Conservation (phyloP, 805 yeast species). For the Pichia californica region DNA sequence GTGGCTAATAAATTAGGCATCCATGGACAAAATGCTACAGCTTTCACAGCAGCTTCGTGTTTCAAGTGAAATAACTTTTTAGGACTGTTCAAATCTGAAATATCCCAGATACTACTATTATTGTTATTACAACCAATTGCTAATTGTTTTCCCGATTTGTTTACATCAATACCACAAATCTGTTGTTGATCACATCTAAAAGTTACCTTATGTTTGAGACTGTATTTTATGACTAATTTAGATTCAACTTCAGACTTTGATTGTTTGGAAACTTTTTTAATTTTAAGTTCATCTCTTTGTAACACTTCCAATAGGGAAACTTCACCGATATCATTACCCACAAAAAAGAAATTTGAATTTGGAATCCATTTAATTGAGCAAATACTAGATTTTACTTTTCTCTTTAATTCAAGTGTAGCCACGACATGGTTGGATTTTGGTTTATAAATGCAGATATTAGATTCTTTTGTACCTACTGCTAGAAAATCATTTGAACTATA, state of each 20-base stretch:
- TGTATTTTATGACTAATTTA: conserved; percentile 3
- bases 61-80: conserved; percentile 41
- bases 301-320: conserved; percentile 37
- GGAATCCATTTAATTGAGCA: conserved; percentile 60
- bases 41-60: conserved; percentile 86
- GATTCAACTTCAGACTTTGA: not conserved
- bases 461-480: conserved; percentile 53
- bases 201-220: conserved; percentile 17
- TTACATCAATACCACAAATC: conserved; percentile 62
- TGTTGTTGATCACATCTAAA: conserved; percentile 50
- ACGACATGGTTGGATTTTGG: conserved; percentile 25
- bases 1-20: conserved; percentile 72
- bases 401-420: conserved; percentile 19
- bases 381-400: conserved; percentile 38
- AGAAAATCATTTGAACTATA: conserved; percentile 44
- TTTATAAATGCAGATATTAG: conserved; percentile 35
- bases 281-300: not conserved
- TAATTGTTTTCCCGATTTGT: conserved; percentile 44
- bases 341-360: conserved; percentile 36
- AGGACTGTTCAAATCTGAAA: conserved; percentile 37
- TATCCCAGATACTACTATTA: conserved; percentile 71
- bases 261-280: not conserved
- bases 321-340: conserved; percentile 64
- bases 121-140: conserved; percentile 88
- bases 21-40: conserved; percentile 91